Evolutionary conservation across 306 rosid species (phyloP), one percentile per base, ranked within the genome.

Genomic region (Senna tora): DNA sequence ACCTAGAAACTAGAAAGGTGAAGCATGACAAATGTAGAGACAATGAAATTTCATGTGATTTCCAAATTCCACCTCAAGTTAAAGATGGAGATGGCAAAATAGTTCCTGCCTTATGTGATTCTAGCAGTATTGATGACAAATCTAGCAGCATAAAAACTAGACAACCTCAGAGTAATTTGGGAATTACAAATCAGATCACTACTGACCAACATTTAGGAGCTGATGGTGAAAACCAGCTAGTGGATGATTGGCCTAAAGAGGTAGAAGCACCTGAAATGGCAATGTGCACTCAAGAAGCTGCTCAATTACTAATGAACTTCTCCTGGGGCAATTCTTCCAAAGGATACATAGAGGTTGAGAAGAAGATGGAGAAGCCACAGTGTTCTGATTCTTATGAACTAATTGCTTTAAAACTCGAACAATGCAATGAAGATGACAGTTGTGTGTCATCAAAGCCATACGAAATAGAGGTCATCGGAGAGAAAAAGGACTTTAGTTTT

Each of bases 361-460:
- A 10, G 36, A 30, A 59, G 67, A 82, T 28, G 73, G 79, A 72
- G 75, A 65, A 58, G 39, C 80, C 73, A 62, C 69, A 79, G 66
- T 51, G 50, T 56, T 68, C 82, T 70, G 91, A 88, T 76, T 86
- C 81, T 51, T 88, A 62, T 41, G 89, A 86, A 75, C 63, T 76
- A 49, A 68, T 86, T 65, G 82, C 81, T 52, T 71, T 86, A 42
- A 59, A 68, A 2, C 85, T 86, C 7, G 53, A 63, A 54, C 82
- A 88, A 61, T 56, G 83, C 75, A 59, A 30, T 45, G 72, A 30
- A 15, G 80, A 83, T 50, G 88, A 85, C 38, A 41, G 52, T 60
- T 82, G 73, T 10, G 77, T 71, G 47, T 81, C 86, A 30, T 82
- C 84, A 0, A 81, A 53, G 73, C 78, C 63, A 17, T 41, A 63